Conservation (phyloP, 2,329 filamentous ascomycete genomes). For the Monilinia aucupariae region DNA sequence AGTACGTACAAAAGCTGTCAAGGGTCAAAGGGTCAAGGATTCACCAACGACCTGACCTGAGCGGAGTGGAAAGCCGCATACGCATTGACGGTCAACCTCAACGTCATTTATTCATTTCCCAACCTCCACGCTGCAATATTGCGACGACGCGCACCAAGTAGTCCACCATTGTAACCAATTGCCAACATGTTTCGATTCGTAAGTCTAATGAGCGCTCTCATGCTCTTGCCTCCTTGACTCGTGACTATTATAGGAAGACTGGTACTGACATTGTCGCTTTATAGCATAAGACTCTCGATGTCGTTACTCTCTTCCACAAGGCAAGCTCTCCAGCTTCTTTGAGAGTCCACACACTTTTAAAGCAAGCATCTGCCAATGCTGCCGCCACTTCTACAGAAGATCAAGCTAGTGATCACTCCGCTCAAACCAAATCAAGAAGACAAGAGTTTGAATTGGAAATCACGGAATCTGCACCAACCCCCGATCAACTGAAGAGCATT, state of each 20-base stretch:
- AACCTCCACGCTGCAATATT: not conserved
- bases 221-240: not conserved
- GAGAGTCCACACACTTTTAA: conserved; percentile 69
- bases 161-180: conserved; percentile 11
- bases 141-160: not conserved
- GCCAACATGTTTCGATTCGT: conserved; percentile 37
- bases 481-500: conserved; percentile 77
- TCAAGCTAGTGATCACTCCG: conserved; percentile 61
- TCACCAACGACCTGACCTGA: not conserved
- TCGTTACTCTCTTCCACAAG: conserved; percentile 94
- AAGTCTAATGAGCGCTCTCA: conserved; percentile 17
- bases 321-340: conserved; percentile 66
- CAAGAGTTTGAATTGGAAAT: conserved; percentile 82
- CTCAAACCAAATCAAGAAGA: conserved; percentile 48
- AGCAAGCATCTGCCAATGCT: conserved; percentile 69
- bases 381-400: conserved; percentile 64
- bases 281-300: conserved; percentile 76
- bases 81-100: not conserved
- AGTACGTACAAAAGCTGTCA: too few relatives aligned
- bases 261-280: conserved; percentile 10
- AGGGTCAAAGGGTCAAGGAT: conserved; percentile 14
- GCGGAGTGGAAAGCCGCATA: not conserved
- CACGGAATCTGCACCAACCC: conserved; percentile 72
- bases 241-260: not conserved
- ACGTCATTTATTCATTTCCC: too few relatives aligned